Percentiles rank a stretch among this genome's conserved stretches.
Evolutionary conservation across 352 stramenopile species (phyloP).

Genomic region (Phytophthora fragariae): DNA sequence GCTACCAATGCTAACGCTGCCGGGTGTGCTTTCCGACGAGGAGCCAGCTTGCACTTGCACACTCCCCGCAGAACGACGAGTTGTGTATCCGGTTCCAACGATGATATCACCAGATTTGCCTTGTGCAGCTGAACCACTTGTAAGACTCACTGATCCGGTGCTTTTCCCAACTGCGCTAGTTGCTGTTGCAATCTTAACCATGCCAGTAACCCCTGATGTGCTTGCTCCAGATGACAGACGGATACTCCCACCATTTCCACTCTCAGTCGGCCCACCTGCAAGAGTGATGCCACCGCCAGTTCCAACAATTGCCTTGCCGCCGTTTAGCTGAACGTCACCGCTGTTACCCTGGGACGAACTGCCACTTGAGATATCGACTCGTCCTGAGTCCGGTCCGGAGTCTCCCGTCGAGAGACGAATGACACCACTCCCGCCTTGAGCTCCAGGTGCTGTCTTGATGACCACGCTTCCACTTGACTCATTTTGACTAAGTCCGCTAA

Average conservation of each 20-base stretch:
- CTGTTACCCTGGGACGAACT: constrained; percentile 50
- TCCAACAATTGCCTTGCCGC: constrained; percentile 46
- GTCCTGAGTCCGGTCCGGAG: constrained; percentile 41
- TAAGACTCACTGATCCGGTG: constrained; percentile 41
- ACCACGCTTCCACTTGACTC: constrained; percentile 46
- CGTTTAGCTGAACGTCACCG: constrained; percentile 58
- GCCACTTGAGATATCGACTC: constrained; percentile 61
- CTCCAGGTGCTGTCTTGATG: constrained; percentile 37
- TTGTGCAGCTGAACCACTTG: constrained; percentile 34
- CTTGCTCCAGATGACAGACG: constrained; percentile 47
- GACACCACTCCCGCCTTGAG: constrained; percentile 34
- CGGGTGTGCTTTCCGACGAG: constrained; percentile 36
- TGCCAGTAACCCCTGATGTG: constrained; percentile 38
- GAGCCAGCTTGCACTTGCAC: constrained; percentile 44
- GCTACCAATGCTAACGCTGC: constrained; percentile 45
- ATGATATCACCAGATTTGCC: constrained; percentile 39
- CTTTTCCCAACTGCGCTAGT: constrained; percentile 22
- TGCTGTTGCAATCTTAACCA: constrained; percentile 34
- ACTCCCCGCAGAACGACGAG: constrained; percentile 31
- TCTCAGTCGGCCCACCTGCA: constrained; percentile 50
- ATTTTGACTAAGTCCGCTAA: constrained; percentile 52
- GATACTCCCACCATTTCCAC: constrained; percentile 49
- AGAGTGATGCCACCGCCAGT: constrained; percentile 59
- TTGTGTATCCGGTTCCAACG: constrained; percentile 38
- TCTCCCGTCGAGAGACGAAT: constrained; percentile 50